A percentile compares a stretch with the other conserved stretches of the same genome.
phyloP scores from a whole-genome alignment of 2,329 filamentous ascomycete species.

The Akanthomyces muscarius region DNA sequence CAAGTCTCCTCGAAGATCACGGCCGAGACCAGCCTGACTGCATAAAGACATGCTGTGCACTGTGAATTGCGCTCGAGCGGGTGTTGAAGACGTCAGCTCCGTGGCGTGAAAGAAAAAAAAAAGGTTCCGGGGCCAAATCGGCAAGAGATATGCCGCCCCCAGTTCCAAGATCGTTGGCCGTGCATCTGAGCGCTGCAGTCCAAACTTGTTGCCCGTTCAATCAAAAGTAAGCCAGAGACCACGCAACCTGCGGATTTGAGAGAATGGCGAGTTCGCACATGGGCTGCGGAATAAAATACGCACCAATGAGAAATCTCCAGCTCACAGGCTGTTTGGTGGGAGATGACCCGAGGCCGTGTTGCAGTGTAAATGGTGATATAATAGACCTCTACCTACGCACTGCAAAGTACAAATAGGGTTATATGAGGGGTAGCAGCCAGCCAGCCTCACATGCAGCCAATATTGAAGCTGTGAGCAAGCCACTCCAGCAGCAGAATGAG shows the following conservation, averaged over 20 bases:
- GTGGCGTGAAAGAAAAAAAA: neutral
- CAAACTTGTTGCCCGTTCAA: neutral
- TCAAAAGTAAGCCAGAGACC: neutral
- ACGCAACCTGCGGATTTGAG: neutral
- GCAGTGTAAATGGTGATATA: no score
- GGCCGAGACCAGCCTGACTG: no score
- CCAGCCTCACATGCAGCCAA: neutral
- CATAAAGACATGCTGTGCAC: neutral
- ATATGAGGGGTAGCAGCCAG: no score
- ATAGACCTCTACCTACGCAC: no score
- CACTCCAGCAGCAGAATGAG: neutral
- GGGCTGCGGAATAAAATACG: no score
- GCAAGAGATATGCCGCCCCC: neutral
- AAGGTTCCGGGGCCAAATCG: neutral
- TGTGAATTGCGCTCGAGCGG: neutral
- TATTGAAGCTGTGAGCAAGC: neutral
- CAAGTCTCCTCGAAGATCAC: neutral
- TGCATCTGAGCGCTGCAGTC: neutral
- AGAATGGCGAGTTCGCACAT: no score
- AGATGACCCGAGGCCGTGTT: no score
- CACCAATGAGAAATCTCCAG: no score
- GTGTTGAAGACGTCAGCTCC: neutral
- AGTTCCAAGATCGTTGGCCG: neutral
- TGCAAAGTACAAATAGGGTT: no score
- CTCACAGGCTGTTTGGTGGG: no score